Evolutionary conservation across 2,329 filamentous ascomycete genomes (phyloP).

Genomic region (Alternaria infectoria): DNA sequence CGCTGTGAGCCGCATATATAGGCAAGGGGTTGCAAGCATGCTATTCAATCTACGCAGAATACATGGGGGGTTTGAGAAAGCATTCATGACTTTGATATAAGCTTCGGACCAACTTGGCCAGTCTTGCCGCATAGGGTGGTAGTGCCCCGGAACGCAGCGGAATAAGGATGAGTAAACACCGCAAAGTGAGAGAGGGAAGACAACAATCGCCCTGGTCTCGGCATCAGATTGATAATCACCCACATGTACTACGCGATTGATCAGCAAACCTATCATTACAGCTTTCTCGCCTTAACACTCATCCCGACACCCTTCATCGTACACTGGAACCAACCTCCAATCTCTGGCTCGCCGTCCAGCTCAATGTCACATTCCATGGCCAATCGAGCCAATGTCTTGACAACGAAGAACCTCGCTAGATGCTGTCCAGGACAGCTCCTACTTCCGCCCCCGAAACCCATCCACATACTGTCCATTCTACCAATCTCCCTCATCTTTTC

Average conservation of each 20-base stretch:
- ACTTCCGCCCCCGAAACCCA: neutral
- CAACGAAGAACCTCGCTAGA: neutral
- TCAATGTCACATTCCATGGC: neutral
- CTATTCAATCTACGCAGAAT: too few relatives aligned
- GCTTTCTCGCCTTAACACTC: accelerated
- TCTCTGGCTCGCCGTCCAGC: neutral
- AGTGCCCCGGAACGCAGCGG: too few relatives aligned
- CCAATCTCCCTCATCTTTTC: neutral
- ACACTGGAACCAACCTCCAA: neutral
- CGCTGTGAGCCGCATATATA: neutral
- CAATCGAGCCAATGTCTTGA: neutral
- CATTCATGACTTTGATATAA: too few relatives aligned
- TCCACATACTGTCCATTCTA: neutral
- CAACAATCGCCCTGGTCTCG: too few relatives aligned
- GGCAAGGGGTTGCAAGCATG: too few relatives aligned
- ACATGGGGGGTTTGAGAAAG: too few relatives aligned
- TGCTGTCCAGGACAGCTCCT: neutral
- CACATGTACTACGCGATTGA: too few relatives aligned
- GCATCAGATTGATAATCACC: too few relatives aligned
- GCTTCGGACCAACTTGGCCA: too few relatives aligned
- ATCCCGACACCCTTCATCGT: neutral
- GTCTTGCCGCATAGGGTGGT: too few relatives aligned
- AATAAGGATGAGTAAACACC: too few relatives aligned
- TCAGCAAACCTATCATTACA: neutral
- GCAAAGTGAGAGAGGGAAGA: too few relatives aligned